These are phyloP conservation scores for Fomitopsis pulvina DNA, from an alignment of 768 basidiomycete genomes.

Conservation along the genomic window DNA sequence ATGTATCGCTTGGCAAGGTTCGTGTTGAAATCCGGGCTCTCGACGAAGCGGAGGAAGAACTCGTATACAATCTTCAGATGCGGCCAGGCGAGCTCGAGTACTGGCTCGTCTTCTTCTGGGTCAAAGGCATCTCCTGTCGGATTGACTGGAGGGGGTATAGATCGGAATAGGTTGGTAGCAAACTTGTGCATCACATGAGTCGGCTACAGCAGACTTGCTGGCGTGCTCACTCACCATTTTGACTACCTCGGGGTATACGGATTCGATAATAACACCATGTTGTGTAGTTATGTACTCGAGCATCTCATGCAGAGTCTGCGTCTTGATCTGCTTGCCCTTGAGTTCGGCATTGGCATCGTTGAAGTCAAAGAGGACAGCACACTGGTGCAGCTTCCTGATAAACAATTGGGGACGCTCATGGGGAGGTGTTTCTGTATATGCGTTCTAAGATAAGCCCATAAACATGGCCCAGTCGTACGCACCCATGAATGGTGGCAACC, in stretches of 20 bases:
- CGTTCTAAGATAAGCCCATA: constrained; percentile 8
- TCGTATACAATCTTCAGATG: constrained; percentile 99
- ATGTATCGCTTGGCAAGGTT: constrained; percentile 97
- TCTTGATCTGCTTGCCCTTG: constrained; percentile 97
- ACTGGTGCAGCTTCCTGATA: constrained; percentile 92
- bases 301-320: constrained; percentile 96
- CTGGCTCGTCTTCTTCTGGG: constrained; percentile 98
- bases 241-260: constrained; percentile 97
- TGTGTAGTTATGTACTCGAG: constrained; percentile 98
- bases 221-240: constrained; percentile 69
- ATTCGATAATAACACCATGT: constrained; percentile 92
- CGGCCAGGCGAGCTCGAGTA: constrained; percentile 98
- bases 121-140: constrained; percentile 98
- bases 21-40: constrained; percentile 96
- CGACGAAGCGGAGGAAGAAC: constrained; percentile 98
- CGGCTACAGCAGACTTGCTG: not conserved
- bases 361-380: constrained; percentile 96
- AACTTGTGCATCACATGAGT: constrained; percentile 47
- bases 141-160: constrained; percentile 99
- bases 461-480: constrained; percentile 21
- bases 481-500: constrained; percentile 88
- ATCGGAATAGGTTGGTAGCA: constrained; percentile 96
- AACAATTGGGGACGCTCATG: constrained; percentile 88
- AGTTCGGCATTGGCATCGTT: constrained; percentile 95
- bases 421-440: constrained; percentile 70